Evolutionary conservation across 2,329 filamentous ascomycete species (phyloP).

Genomic region (Pseudocercospora ulei): DNA sequence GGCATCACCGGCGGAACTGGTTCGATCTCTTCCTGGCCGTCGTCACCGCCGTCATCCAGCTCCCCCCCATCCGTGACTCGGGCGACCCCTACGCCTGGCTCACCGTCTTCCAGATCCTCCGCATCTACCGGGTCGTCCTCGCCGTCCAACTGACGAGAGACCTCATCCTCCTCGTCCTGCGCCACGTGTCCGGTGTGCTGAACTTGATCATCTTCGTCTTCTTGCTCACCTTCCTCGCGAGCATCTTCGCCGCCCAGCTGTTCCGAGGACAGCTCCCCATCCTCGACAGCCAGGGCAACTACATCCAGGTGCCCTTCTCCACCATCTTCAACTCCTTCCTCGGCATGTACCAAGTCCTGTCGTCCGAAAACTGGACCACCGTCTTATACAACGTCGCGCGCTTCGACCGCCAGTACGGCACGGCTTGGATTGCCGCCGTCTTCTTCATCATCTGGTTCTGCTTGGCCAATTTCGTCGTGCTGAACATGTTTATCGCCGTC

Average conservation of each 20-base stretch:
- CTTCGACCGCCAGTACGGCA: conserved; percentile 55
- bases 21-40: conserved; percentile 72
- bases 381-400: conserved; percentile 75
- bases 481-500: conserved; percentile 99
- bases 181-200: conserved; percentile 81
- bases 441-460: conserved; percentile 96
- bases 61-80: conserved; percentile 67
- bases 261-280: conserved; percentile 74
- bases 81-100: conserved; percentile 73
- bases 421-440: conserved; percentile 83
- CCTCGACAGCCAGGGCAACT: conserved; percentile 50
- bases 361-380: conserved; percentile 89
- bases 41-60: conserved; percentile 71
- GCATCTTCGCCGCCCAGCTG: conserved; percentile 86
- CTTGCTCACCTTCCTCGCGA: conserved; percentile 82
- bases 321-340: conserved; percentile 93
- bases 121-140: conserved; percentile 83
- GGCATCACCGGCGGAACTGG: conserved; percentile 61
- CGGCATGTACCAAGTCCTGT: conserved; percentile 94
- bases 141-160: conserved; percentile 79
- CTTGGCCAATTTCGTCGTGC: conserved; percentile 81
- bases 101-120: conserved; percentile 82
- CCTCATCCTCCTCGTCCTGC: conserved; percentile 75
- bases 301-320: conserved; percentile 65
- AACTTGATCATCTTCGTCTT: conserved; percentile 97